Evolutionary conservation across 345 rosid genomes (phyloP).

Genomic region (Pugionium cornutum): DNA sequence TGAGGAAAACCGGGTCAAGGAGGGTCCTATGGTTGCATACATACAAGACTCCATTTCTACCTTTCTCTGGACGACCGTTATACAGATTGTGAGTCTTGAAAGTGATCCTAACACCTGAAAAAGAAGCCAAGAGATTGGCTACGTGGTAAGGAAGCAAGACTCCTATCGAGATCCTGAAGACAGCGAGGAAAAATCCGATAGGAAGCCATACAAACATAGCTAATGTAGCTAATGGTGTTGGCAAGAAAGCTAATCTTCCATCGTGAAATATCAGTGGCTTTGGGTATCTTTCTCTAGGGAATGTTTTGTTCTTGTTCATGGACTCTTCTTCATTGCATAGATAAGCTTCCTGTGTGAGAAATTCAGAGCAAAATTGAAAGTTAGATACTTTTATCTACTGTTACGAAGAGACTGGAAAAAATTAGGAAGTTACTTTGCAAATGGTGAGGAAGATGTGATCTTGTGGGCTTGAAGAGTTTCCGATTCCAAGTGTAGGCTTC

Average conservation of each 20-base stretch:
- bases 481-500: slow-evolving; percentile 62
- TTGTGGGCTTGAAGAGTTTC: slow-evolving; percentile 48
- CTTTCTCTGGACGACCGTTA: slow-evolving; percentile 33
- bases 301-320: slow-evolving; percentile 35
- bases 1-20: slow-evolving; percentile 81
- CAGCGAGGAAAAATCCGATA: slow-evolving; percentile 55
- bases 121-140: slow-evolving; percentile 42
- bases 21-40: slow-evolving; percentile 90
- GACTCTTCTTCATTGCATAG: slow-evolving; percentile 58
- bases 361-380: neutral
- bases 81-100: slow-evolving; percentile 34
- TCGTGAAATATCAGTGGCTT: slow-evolving; percentile 90
- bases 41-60: slow-evolving; percentile 64
- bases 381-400: neutral
- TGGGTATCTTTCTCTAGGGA: slow-evolving; percentile 79
- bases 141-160: slow-evolving; percentile 61
- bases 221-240: slow-evolving; percentile 74
- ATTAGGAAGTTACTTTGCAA: slow-evolving; percentile 42
- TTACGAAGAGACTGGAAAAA: neutral
- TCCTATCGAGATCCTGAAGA: slow-evolving; percentile 65
- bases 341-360: slow-evolving; percentile 61
- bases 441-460: slow-evolving; percentile 68
- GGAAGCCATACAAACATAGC: slow-evolving; percentile 84
- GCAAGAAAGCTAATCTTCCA: slow-evolving; percentile 95
- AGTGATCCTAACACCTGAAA: slow-evolving; percentile 55